A percentile compares a stretch with the other conserved stretches of the same genome.
Evolutionary conservation across 352 stramenopile species (phyloP).

Genomic region (Pythium volutum): DNA sequence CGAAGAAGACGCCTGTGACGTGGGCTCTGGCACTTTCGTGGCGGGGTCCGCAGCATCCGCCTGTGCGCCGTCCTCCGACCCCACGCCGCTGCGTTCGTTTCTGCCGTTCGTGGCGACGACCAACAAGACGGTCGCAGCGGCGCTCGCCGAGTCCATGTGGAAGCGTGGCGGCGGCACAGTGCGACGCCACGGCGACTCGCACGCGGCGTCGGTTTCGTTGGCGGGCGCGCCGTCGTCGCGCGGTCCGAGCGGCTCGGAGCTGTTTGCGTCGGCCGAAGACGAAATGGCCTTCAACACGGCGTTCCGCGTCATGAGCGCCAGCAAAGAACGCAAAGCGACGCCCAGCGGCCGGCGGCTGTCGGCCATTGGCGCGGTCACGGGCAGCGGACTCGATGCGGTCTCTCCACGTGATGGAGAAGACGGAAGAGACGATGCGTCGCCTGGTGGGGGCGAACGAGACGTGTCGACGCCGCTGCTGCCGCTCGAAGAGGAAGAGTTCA

Average conservation of each 20-base stretch:
- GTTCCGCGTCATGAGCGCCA: constrained; percentile 33
- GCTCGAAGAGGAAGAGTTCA: too few relatives aligned
- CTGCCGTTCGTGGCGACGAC: background rate
- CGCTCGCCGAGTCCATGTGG: constrained; percentile 48
- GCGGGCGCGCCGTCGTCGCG: background rate
- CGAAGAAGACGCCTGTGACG: background rate
- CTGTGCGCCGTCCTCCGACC: too few relatives aligned
- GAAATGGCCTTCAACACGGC: constrained; percentile 31
- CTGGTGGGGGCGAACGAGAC: background rate
- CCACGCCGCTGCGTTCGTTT: background rate
- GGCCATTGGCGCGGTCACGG: constrained; percentile 2
- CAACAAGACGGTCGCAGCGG: background rate
- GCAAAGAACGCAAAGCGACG: constrained; percentile 19
- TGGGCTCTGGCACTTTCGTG: constrained; percentile 28
- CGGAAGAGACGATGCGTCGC: background rate
- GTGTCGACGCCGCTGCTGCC: background rate
- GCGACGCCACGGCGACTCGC: constrained; percentile 7
- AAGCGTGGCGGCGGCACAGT: constrained; percentile 35
- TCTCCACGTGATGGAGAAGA: background rate
- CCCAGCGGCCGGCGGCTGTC: constrained; percentile 10
- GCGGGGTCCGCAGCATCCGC: background rate
- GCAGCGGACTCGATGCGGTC: background rate
- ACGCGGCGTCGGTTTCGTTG: background rate
- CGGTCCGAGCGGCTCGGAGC: constrained; percentile 5
- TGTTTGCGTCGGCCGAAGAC: constrained; percentile 31